Evolutionary conservation across 2,329 filamentous ascomycete genomes (phyloP), one percentile per base, ranked within the genome.

Genomic region (Xylaria sp.): DNA sequence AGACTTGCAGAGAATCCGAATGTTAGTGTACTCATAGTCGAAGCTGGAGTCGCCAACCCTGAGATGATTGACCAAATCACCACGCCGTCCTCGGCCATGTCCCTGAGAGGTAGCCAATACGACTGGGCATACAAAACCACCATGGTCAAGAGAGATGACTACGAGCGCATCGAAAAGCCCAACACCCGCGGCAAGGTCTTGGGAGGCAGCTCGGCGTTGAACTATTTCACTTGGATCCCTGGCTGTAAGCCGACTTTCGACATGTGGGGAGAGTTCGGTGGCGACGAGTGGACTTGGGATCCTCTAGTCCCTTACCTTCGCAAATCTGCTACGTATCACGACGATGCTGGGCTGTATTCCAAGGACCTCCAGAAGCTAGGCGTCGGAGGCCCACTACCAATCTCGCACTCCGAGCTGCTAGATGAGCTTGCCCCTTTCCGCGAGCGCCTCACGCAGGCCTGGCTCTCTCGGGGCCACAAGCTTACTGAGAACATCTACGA

Each of bases 231-330:
- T 14, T 90, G 88, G 88, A 81, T 89, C 4, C 86, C 84, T 1
- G 88, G 88, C 1, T 85, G 82, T 64, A 84, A 84, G 62, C 81
- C 82, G 2, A 90, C 87, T 0, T 90, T 87, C 72, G 85, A 94
- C 75, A 89, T 90, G 21, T 87, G 91, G 82, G 89, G 88, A n/a
- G 92, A 92, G 78, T 86, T 86, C 39, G 91, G 92, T 57, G 92
- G 92, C 5, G 88, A 92, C 72, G 82, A 86, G 56, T 91, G 88
- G 88, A 88, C 80, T 0, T 90, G 86, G 85, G 82, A 88, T 1
- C 58, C 59, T 21, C 64, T 67, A 1, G 7, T 67, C 2, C 64
- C 60, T 11, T 67, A 67, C 57, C 56, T 61, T 27, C 68, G 67
- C 57, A 61, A 71, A 48, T 81, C 82, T n/a, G 85, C 81, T 0